Conservation (phyloP, 1,284 basidiomycete genomes). For the Farysia itapuensis region DNA sequence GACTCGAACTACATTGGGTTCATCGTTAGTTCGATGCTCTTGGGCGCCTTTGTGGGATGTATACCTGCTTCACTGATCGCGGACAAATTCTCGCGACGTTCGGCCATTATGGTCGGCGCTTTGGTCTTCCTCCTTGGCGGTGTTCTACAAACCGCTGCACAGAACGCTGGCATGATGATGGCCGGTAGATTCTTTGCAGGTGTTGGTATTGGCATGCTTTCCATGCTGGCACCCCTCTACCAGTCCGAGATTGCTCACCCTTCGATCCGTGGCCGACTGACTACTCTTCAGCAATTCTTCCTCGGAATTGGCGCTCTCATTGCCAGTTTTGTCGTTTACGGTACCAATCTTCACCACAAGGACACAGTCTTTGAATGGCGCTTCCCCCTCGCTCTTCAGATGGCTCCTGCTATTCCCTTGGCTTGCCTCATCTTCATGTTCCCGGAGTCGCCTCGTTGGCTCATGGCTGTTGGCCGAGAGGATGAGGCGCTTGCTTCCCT, state of each 20-base stretch:
- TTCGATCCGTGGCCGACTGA: conserved; percentile 68
- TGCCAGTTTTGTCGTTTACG: conserved; percentile 62
- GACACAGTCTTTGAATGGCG: conserved; percentile 64
- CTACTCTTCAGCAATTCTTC: conserved; percentile 68
- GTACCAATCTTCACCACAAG: conserved; percentile 56
- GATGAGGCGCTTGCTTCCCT: conserved; percentile 63
- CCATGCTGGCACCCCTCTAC: conserved; percentile 68
- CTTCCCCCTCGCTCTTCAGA: conserved; percentile 63
- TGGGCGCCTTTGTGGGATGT: conserved; percentile 57
- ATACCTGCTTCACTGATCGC: conserved; percentile 59
- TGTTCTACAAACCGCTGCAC: conserved; percentile 63
- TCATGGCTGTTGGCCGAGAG: conserved; percentile 66
- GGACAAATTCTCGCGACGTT: conserved; percentile 58
- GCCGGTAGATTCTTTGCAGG: conserved; percentile 69
- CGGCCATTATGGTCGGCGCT: conserved; percentile 61
- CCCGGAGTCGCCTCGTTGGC: conserved; percentile 66
- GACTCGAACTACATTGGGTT: conserved; percentile 62
- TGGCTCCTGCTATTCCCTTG: conserved; percentile 65
- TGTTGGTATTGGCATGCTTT: conserved; percentile 65
- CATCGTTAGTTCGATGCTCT: conserved; percentile 61
- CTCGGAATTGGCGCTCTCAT: conserved; percentile 63
- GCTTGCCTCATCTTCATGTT: conserved; percentile 65
- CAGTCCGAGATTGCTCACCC: conserved; percentile 69
- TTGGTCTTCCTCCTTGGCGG: conserved; percentile 66
- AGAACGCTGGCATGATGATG: conserved; percentile 68